These are phyloP conservation scores for Chimonanthus salicifolius DNA, from an alignment of 164 flowering plant genomes.

Conservation along the genomic window DNA sequence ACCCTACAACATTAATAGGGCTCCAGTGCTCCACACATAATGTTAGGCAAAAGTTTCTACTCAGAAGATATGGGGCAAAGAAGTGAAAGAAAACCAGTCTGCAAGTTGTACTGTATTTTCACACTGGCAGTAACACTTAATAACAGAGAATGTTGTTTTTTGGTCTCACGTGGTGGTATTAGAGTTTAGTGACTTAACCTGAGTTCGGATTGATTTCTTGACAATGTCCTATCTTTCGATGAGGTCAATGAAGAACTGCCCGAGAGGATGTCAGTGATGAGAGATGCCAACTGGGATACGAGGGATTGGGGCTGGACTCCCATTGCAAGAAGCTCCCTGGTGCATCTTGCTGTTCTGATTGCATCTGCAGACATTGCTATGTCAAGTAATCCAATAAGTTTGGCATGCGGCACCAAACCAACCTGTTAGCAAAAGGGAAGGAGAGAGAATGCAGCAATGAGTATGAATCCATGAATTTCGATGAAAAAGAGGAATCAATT, in stretches of 20 bases:
- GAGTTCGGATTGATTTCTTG: slow-evolving; percentile 8
- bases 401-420: slow-evolving; percentile 27
- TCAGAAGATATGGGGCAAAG: no score
- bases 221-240: slow-evolving; percentile 13
- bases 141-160: no score
- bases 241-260: slow-evolving; percentile 14
- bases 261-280: slow-evolving; percentile 30
- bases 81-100: no score
- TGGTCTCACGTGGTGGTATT: no score
- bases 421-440: slow-evolving; percentile 20
- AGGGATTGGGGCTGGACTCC: slow-evolving; percentile 31
- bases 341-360: slow-evolving; percentile 14
- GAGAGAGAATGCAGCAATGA: not conserved
- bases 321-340: slow-evolving; percentile 24
- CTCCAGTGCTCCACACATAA: no score
- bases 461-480: not conserved
- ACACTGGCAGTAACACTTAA: no score
- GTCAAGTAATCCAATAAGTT: slow-evolving; percentile 21
- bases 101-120: no score
- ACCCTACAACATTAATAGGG: no score
- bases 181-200: not conserved
- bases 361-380: slow-evolving; percentile 28
- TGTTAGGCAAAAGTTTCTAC: no score
- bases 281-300: slow-evolving; percentile 31
- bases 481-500: not conserved